These are phyloP conservation scores for Tylopilus orsonianus DNA, from an alignment of 1,284 basidiomycete genomes.

Conservation along the genomic window DNA sequence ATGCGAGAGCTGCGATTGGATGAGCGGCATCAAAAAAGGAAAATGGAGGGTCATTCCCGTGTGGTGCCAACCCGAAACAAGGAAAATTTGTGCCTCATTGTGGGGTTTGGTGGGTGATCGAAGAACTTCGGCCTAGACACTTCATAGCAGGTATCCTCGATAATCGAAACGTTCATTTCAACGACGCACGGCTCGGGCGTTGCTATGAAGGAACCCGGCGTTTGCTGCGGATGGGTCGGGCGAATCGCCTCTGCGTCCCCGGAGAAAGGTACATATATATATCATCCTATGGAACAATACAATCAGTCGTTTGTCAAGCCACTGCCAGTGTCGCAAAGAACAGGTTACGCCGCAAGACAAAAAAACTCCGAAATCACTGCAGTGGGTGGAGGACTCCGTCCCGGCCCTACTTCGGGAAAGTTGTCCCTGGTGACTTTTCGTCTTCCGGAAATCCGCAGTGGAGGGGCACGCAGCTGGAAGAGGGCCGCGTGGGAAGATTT, in stretches of 20 bases:
- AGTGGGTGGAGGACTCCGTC: constrained; percentile 5
- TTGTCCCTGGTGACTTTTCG: constrained; percentile 4
- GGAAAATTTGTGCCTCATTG: constrained; percentile 9
- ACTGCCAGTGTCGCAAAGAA: constrained; percentile 11
- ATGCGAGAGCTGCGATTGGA: constrained; percentile 16
- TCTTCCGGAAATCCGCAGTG: constrained; percentile 8
- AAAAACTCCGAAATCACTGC: constrained; percentile 10
- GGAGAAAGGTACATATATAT: constrained; percentile 3
- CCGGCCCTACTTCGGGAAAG: constrained; percentile 10
- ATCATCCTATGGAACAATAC: constrained; percentile 9
- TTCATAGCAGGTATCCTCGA: constrained; percentile 3
- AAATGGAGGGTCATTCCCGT: constrained; percentile 13
- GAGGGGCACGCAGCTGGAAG: constrained; percentile 6
- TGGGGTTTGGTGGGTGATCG: constrained; percentile 13
- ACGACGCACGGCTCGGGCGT: constrained; percentile 1
- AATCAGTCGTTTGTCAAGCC: not conserved
- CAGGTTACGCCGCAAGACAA: constrained; percentile 7
- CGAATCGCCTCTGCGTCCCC: not conserved
- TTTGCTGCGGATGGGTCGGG: constrained; percentile 9
- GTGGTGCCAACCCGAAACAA: not conserved
- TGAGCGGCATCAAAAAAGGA: constrained; percentile 11
- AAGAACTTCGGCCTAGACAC: constrained; percentile 2
- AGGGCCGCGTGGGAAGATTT: constrained; percentile 20
- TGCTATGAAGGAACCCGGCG: constrained; percentile 1
- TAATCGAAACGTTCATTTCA: constrained; percentile 12